phyloP scores from a whole-genome alignment of 768 basidiomycete genomes.

The Tulasnella sp. region DNA sequence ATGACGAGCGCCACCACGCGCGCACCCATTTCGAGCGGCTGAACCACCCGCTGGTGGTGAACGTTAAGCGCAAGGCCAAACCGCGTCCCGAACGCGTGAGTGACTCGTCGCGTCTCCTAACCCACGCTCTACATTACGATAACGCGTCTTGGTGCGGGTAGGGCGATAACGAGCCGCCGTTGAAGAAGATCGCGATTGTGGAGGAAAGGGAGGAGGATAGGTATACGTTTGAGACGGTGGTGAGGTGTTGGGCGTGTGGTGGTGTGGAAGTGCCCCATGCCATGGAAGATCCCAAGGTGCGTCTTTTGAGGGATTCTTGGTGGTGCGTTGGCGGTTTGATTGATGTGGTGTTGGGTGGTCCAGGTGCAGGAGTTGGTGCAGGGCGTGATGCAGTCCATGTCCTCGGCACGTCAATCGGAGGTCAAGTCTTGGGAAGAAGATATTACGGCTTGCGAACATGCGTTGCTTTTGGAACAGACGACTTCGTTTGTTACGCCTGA shows the following conservation, averaged over 20 bases:
- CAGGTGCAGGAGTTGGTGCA: constrained; percentile 48
- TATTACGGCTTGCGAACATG: constrained; percentile 74
- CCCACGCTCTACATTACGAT: neutral
- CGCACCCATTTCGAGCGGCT: constrained; percentile 56
- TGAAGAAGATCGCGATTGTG: constrained; percentile 79
- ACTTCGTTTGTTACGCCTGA: constrained; percentile 38
- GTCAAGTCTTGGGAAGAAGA: constrained; percentile 99
- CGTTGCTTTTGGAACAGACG: constrained; percentile 42
- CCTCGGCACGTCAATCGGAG: constrained; percentile 84
- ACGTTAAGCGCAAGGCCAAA: constrained; percentile 63
- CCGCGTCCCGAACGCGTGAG: constrained; percentile 53
- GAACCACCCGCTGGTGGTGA: constrained; percentile 64
- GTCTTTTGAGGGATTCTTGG: neutral
- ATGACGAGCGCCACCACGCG: constrained; percentile 53
- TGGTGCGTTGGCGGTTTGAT: constrained; percentile 17
- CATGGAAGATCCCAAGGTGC: constrained; percentile 21
- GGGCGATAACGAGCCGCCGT: constrained; percentile 70
- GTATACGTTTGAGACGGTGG: constrained; percentile 50
- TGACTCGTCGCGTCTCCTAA: neutral
- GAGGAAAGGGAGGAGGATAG: constrained; percentile 84
- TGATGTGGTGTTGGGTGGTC: too few relatives aligned
- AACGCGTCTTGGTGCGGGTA: constrained; percentile 24
- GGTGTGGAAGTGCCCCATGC: constrained; percentile 18
- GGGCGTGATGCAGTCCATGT: constrained; percentile 65
- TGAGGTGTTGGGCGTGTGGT: constrained; percentile 73